Percentiles rank a stretch among this genome's conserved stretches.
Evolutionary conservation across 2,329 filamentous ascomycete genomes (phyloP).

Genomic region (Colletotrichum musicola): DNA sequence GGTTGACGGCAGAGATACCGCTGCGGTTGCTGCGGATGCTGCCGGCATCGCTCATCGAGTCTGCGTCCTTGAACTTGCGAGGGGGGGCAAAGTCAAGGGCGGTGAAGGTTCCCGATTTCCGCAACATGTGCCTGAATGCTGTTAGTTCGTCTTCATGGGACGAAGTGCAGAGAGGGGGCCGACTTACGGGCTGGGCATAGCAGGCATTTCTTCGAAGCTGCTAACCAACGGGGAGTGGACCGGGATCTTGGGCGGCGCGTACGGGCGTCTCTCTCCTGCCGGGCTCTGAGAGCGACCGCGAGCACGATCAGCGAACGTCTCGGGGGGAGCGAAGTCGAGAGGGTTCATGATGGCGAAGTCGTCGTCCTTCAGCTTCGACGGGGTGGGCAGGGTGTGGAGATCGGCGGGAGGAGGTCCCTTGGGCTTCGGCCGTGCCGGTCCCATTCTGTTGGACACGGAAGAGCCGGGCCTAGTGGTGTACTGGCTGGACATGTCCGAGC

Average conservation of each 20-base stretch:
- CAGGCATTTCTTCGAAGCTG: conserved; percentile 86
- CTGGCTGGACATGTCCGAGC: conserved; percentile 49
- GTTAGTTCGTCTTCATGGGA: conserved; percentile 13
- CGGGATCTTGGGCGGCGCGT: conserved; percentile 75
- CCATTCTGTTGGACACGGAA: conserved; percentile 68
- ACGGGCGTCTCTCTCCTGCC: conserved; percentile 75
- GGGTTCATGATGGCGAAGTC: conserved; percentile 76
- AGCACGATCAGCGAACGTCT: conserved; percentile 73
- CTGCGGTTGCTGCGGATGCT: conserved; percentile 78
- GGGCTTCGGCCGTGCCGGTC: conserved; percentile 51
- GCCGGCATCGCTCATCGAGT: conserved; percentile 73
- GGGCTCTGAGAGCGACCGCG: conserved; percentile 77
- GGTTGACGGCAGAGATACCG: conserved; percentile 79
- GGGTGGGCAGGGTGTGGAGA: conserved; percentile 84
- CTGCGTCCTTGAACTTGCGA: conserved; percentile 75
- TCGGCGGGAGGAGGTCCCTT: conserved; percentile 76
- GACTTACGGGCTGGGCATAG: conserved; percentile 90
- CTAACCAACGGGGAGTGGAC: conserved; percentile 83
- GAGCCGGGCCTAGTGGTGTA: conserved; percentile 72
- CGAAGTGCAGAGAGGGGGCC: not conserved
- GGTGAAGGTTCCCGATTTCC: conserved; percentile 84
- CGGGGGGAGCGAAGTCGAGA: conserved; percentile 89
- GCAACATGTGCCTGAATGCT: conserved; percentile 71
- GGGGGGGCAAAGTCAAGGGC: conserved; percentile 85
- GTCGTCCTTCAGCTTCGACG: conserved; percentile 86